Evolutionary conservation across 225 moss, liverwort and hornwort genomes (phyloP).

Genomic region (Pseudisothecium myosuroides): DNA sequence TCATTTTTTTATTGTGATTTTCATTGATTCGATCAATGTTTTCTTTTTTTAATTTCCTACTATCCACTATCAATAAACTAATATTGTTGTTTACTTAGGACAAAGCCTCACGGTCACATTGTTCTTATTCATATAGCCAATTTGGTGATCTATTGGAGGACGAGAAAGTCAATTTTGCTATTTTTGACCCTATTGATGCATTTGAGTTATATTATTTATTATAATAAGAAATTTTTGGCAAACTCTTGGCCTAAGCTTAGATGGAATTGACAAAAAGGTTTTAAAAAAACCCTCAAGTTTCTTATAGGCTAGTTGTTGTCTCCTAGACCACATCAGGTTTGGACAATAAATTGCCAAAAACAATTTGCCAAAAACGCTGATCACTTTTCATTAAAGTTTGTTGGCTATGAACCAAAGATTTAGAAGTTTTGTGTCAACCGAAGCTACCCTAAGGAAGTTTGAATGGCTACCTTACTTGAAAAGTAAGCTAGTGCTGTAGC

Average conservation of each 20-base stretch:
- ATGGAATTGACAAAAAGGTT: background rate
- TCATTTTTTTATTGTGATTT: too few relatives aligned
- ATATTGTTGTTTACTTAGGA: too few relatives aligned
- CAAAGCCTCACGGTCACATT: too few relatives aligned
- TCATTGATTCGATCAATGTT: too few relatives aligned
- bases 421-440: background rate
- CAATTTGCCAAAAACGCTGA: accelerated
- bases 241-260: background rate
- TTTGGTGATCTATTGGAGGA: background rate
- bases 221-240: background rate
- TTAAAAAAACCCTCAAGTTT: background rate
- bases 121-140: too few relatives aligned
- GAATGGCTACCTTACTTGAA: background rate
- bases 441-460: background rate
- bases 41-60: too few relatives aligned
- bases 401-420: accelerated
- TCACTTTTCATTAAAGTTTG: background rate
- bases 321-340: accelerated
- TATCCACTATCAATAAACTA: too few relatives aligned
- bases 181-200: too few relatives aligned
- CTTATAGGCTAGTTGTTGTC: background rate
- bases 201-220: background rate
- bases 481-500: background rate
- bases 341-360: background rate
- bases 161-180: too few relatives aligned